phyloP scores from a whole-genome alignment of 768 basidiomycete species.

The Lyophyllum atratum region DNA sequence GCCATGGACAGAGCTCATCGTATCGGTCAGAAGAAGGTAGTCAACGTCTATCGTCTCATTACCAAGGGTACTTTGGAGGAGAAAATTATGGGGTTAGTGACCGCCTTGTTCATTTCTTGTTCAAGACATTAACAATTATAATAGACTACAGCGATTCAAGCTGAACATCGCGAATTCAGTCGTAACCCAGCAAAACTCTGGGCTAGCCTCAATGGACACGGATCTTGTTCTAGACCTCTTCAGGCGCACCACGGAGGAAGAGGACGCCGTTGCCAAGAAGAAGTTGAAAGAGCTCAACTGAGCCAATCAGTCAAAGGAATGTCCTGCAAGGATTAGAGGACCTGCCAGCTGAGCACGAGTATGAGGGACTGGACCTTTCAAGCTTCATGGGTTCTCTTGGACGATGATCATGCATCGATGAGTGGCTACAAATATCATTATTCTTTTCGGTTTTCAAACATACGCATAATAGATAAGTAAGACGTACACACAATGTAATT shows the following conservation, averaged over 20 bases:
- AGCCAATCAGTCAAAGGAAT: conserved; percentile 76
- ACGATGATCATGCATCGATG: conserved; percentile 33
- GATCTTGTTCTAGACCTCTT: conserved; percentile 96
- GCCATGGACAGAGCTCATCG: conserved; percentile 99
- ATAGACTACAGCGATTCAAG: conserved; percentile 95
- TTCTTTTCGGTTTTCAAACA: conserved; percentile 18
- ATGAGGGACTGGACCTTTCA: conserved; percentile 81
- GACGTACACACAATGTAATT: conserved; percentile 12
- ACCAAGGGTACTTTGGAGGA: conserved; percentile 97
- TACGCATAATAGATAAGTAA: conserved; percentile 12
- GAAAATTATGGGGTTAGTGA: conserved; percentile 96
- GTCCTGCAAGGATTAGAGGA: conserved; percentile 90
- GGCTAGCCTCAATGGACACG: conserved; percentile 93
- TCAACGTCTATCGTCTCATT: conserved; percentile 96
- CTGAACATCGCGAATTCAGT: conserved; percentile 96
- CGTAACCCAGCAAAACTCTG: conserved; percentile 96
- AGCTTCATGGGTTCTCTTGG: conserved; percentile 88
- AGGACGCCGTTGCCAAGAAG: conserved; percentile 56
- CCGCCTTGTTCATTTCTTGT: background rate
- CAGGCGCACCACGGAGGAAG: conserved; percentile 78
- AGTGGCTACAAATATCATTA: conserved; percentile 25
- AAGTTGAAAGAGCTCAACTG: conserved; percentile 55
- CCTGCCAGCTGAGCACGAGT: conserved; percentile 90
- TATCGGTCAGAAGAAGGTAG: conserved; percentile 97
- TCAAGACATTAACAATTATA: conserved; percentile 8